Percentiles rank a stretch among this genome's conserved stretches.
phyloP scores from a whole-genome alignment of 2,329 filamentous ascomycete species.

The Colletotrichum phormii region DNA sequence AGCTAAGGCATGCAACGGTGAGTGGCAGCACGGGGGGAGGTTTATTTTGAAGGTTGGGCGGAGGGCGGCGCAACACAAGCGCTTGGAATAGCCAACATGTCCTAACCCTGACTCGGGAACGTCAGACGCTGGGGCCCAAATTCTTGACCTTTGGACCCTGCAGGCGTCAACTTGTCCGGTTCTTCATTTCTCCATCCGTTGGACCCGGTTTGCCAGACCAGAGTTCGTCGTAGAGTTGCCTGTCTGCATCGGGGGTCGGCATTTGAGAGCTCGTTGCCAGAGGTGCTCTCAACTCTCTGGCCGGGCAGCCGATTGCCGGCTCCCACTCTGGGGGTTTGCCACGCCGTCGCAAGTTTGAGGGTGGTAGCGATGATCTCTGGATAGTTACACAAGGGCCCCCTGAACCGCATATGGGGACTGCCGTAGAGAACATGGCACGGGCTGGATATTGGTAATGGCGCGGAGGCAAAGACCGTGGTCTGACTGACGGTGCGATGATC shows the following conservation, averaged over 20 bases:
- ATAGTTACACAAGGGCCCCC: background rate
- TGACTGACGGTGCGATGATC: slow-evolving; percentile 3
- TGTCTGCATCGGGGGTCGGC: background rate
- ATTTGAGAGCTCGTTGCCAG: background rate
- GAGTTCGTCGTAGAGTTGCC: background rate
- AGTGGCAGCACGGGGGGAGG: background rate
- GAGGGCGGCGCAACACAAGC: background rate
- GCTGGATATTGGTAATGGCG: slow-evolving; percentile 7
- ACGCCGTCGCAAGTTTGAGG: slow-evolving; percentile 18
- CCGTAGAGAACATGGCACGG: slow-evolving; percentile 12
- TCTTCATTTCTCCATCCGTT: background rate
- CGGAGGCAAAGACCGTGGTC: background rate
- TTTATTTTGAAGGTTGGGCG: slow-evolving; percentile 9
- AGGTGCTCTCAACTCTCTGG: background rate
- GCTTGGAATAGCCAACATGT: background rate
- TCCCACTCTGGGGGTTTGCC: slow-evolving; percentile 4
- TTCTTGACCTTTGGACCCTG: slow-evolving; percentile 17
- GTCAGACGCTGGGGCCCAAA: slow-evolving; percentile 1
- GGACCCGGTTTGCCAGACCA: background rate
- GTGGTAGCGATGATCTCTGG: slow-evolving; percentile 31
- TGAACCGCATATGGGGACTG: background rate
- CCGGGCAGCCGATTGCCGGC: background rate
- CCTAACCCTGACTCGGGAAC: background rate
- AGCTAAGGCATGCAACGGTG: background rate
- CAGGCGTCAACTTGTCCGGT: slow-evolving; percentile 16